Evolutionary conservation across 225 moss, liverwort and hornwort species (phyloP).

Genomic region (Sphagnum contortum): DNA sequence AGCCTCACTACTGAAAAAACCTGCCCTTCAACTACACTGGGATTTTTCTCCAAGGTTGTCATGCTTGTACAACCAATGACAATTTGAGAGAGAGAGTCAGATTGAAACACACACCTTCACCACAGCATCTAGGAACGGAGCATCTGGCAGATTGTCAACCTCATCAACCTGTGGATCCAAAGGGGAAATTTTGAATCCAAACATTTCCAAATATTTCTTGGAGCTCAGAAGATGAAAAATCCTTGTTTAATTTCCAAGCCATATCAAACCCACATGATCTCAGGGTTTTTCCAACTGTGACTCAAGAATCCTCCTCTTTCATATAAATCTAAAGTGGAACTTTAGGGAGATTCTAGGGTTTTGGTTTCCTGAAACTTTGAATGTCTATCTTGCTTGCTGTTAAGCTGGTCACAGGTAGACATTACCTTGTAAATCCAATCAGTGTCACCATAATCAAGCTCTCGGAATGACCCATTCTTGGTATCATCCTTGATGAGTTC

Average conservation of each 20-base stretch:
- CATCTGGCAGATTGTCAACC: conserved; percentile 61
- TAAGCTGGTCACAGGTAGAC: neutral
- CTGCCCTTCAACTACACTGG: no score
- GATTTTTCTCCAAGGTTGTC: no score
- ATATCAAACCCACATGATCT: neutral
- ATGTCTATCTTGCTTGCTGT: neutral
- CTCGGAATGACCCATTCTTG: conserved; percentile 11
- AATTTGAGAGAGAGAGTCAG: neutral
- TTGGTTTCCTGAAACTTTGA: neutral
- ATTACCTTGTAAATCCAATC: conserved; percentile 51
- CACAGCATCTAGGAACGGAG: conserved; percentile 94
- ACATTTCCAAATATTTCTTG: neutral
- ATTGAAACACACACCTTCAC: conserved; percentile 60
- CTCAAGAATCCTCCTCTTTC: no score
- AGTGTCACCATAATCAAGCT: conserved; percentile 30
- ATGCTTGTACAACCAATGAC: no score
- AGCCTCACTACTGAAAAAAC: no score
- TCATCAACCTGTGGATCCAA: conserved; percentile 57
- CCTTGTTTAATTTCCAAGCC: neutral
- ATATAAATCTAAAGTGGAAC: no score
- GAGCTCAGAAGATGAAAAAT: neutral
- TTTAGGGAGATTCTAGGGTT: no score
- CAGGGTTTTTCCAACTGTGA: neutral
- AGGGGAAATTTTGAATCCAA: neutral
- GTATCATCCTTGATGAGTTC: conserved; percentile 22